phyloP scores from a whole-genome alignment of 257 asterid species.

The Paraleonurus japonicus region DNA sequence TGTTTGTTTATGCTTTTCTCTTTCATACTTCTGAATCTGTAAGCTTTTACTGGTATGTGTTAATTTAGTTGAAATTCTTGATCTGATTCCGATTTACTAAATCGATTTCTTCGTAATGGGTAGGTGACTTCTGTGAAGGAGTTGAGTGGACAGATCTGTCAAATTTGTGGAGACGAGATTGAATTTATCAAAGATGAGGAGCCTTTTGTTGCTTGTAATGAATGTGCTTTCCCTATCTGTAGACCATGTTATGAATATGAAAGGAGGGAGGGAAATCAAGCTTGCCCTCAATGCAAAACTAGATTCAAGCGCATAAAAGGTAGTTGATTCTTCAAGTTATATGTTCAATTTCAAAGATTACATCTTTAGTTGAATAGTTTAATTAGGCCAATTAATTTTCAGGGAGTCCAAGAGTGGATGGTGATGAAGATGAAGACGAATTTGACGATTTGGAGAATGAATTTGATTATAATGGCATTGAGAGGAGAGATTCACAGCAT shows the following conservation, averaged over 20 bases:
- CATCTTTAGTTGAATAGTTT: not conserved
- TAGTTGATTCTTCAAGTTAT: slow-evolving; percentile 17
- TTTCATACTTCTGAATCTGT: slow-evolving; percentile 15
- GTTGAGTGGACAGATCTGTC: slow-evolving; percentile 65
- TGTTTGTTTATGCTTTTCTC: not conserved
- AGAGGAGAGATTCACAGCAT: slow-evolving; percentile 37
- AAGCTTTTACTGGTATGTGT: not conserved
- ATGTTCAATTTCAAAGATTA: not conserved
- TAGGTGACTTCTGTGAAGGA: slow-evolving; percentile 68
- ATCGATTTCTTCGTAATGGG: not conserved
- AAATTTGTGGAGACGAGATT: slow-evolving; percentile 79
- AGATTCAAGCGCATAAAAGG: slow-evolving; percentile 86
- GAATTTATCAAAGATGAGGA: slow-evolving; percentile 57
- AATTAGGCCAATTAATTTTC: slow-evolving; percentile 21
- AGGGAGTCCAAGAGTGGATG: slow-evolving; percentile 90
- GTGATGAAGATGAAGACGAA: slow-evolving; percentile 95
- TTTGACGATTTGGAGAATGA: slow-evolving; percentile 87
- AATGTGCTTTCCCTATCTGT: slow-evolving; percentile 77
- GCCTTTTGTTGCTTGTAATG: slow-evolving; percentile 76
- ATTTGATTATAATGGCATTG: slow-evolving; percentile 52
- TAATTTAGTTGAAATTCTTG: not conserved
- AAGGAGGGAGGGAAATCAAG: slow-evolving; percentile 87
- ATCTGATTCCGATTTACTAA: slow-evolving; percentile 19
- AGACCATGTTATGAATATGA: slow-evolving; percentile 87
- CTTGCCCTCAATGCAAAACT: slow-evolving; percentile 94